Evolutionary conservation across 495 filamentous ascomycete species (phyloP).

Genomic region (Penicillium daleae): DNA sequence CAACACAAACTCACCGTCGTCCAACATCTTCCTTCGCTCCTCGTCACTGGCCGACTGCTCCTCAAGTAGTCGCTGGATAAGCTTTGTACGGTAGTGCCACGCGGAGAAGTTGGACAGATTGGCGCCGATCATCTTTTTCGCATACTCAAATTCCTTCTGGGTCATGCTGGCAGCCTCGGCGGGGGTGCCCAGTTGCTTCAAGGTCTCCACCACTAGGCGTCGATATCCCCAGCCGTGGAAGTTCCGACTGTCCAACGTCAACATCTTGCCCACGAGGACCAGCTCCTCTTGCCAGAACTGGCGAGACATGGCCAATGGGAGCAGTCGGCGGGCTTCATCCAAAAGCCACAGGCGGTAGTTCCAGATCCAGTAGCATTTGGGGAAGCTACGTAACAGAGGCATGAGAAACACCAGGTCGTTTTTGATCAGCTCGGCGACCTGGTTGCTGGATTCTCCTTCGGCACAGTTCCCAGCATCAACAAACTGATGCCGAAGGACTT

Average conservation of each 20-base stretch:
- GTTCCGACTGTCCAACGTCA: slow-evolving; percentile 83
- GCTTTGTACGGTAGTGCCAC: slow-evolving; percentile 86
- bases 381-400: slow-evolving; percentile 78
- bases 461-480: slow-evolving; percentile 27
- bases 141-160: slow-evolving; percentile 85
- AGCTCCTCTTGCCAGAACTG: slow-evolving; percentile 84
- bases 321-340: slow-evolving; percentile 64
- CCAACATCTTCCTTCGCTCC: slow-evolving; percentile 68
- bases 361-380: slow-evolving; percentile 99
- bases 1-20: slow-evolving; percentile 59
- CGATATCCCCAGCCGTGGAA: slow-evolving; percentile 98
- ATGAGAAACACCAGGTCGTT: slow-evolving; percentile 80
- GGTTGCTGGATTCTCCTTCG: slow-evolving; percentile 21
- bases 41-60: slow-evolving; percentile 65
- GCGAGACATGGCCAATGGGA: slow-evolving; percentile 57
- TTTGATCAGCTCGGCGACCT: slow-evolving; percentile 57
- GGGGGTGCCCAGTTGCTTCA: slow-evolving; percentile 61
- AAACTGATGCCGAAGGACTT: slow-evolving; percentile 57
- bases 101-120: slow-evolving; percentile 96
- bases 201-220: slow-evolving; percentile 66
- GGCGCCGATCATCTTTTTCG: slow-evolving; percentile 77
- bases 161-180: slow-evolving; percentile 59
- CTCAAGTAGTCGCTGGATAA: slow-evolving; percentile 75
- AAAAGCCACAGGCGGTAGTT: slow-evolving; percentile 93
- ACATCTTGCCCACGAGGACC: slow-evolving; percentile 79